Evolutionary conservation across 2,329 filamentous ascomycete species (phyloP).

Genomic region (Fusarium tjaetaba): DNA sequence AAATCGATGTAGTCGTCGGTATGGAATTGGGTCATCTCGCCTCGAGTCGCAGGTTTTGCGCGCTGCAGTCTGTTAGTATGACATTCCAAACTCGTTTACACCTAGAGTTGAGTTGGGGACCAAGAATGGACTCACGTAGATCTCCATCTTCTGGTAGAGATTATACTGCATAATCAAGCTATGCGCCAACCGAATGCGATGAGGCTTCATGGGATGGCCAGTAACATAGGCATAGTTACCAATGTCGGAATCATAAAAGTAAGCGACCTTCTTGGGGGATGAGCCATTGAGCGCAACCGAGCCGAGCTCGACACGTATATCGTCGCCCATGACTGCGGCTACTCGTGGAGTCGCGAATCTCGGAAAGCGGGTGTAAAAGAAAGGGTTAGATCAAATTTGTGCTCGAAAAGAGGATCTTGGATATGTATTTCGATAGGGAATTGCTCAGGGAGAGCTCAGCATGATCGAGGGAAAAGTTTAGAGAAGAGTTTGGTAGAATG

Average conservation of each 20-base stretch:
- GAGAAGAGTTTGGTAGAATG: background rate
- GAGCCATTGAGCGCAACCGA: constrained; percentile 59
- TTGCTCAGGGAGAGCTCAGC: constrained; percentile 36
- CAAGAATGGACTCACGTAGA: constrained; percentile 74
- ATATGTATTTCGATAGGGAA: constrained; percentile 4
- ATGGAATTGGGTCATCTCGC: constrained; percentile 95
- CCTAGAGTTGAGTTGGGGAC: background rate
- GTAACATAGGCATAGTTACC: constrained; percentile 98
- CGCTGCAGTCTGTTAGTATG: constrained; percentile 63
- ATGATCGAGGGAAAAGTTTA: constrained; percentile 30
- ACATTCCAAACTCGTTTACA: background rate
- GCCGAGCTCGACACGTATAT: constrained; percentile 53
- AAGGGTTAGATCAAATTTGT: background rate
- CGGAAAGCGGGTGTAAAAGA: constrained; percentile 7
- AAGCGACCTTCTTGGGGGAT: constrained; percentile 84
- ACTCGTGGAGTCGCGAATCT: constrained; percentile 28
- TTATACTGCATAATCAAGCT: constrained; percentile 97
- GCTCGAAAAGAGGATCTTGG: background rate
- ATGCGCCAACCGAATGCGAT: constrained; percentile 93
- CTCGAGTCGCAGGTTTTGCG: constrained; percentile 84
- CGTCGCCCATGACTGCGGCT: constrained; percentile 50
- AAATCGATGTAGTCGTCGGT: constrained; percentile 97
- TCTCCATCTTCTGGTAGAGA: constrained; percentile 95
- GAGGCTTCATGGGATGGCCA: constrained; percentile 98
- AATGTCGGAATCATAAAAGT: constrained; percentile 98